These are phyloP conservation scores for Trichoderma lentiforme DNA, from an alignment of 2,329 filamentous ascomycete species.

Conservation along the genomic window DNA sequence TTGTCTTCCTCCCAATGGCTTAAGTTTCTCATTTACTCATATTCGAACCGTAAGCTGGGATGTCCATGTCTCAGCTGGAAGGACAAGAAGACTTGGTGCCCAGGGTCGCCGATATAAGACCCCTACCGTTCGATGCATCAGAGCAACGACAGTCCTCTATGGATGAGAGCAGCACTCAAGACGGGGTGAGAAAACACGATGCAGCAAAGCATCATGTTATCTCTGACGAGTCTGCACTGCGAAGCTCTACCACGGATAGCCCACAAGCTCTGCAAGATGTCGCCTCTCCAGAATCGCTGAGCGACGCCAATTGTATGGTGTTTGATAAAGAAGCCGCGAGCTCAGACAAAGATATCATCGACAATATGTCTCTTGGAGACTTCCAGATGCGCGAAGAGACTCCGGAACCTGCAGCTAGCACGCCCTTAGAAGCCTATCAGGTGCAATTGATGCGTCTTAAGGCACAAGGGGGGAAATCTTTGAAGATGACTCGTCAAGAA, in stretches of 20 bases:
- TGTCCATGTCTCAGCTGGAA: background rate
- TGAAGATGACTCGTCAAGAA: background rate
- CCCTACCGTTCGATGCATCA: background rate
- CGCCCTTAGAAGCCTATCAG: background rate
- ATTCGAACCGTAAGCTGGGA: background rate
- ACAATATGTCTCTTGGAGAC: background rate
- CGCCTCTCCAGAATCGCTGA: background rate
- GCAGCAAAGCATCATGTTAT: background rate
- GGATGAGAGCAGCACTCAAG: background rate
- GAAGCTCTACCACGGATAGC: background rate
- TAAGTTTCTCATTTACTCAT: background rate
- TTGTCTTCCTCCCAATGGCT: background rate
- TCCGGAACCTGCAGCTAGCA: background rate
- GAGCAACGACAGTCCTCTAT: background rate
- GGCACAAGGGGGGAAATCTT: background rate
- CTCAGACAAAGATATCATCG: background rate
- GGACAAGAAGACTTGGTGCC: background rate
- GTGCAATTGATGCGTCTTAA: background rate
- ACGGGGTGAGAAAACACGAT: background rate
- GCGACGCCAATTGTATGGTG: background rate
- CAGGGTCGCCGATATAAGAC: background rate
- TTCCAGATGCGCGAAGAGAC: background rate
- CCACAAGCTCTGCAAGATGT: background rate
- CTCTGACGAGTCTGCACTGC: background rate
- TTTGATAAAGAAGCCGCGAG: background rate